Base-by-base conservation (phyloP, 2,329 filamentous ascomycete species). In the Calonectria pseudoturangicola region DNA sequence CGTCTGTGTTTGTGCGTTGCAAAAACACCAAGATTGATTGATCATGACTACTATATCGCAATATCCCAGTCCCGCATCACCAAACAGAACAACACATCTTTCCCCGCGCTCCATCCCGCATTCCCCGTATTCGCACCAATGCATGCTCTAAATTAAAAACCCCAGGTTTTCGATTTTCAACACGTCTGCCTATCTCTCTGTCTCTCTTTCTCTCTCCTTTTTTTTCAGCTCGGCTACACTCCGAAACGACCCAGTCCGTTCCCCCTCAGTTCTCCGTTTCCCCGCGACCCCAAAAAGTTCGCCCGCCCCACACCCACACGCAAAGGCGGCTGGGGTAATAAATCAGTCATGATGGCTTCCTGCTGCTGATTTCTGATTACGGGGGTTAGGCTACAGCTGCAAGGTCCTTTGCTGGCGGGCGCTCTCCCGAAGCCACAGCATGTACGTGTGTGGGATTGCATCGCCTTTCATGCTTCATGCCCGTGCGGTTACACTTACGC, bases 201-300 rank as follows among this genome's bases (percentile, higher is more conserved):
- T 33, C 27, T 18, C 41, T 60, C 58, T 36, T 16, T 43, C 15
- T 9, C n/a, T 30, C 25, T 25, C 21, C 13, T 56, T 18, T 27
- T n/a, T 36, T 48, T 48, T 36, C 62, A 33, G 66, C 68, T 70
- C 74, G 70, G 72, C 47, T 71, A 67, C 68, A 48, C 68, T 70
- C 70, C 71, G 74, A 67, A 68, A 51, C 47, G 39, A 21, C 56
- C 65, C 62, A 69, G 64, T 66, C 36, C 39, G 30, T 39, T 39
- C 54, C 21, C 41, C 62, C 70, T 48, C 45, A 41, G 30, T 58
- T 47, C 70, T 72, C 65, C 73, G 66, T 71, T 76, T 73, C 70
- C 73, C 73, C 75, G 71, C 75, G 69, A 72, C 65, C 64, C 58
- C 67, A 41, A 43, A 12, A 30, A 27, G 33, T 36, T 21, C 30